Conservation (phyloP, 257 asterid species). For the Eustoma russellianum region DNA sequence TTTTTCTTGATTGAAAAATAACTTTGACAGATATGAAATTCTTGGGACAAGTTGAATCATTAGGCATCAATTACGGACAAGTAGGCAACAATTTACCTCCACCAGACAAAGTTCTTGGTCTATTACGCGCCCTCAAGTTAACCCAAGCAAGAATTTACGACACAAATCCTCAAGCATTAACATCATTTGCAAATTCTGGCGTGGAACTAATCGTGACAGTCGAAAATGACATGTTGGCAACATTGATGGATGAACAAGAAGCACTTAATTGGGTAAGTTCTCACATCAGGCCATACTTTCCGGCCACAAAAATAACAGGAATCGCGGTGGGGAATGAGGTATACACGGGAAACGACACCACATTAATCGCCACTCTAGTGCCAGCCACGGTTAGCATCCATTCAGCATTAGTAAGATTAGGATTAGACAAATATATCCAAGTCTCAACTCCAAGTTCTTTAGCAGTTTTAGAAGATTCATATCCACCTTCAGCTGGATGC, state of each 20-base stretch:
- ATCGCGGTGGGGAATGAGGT: slow-evolving; percentile 86
- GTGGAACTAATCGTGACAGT: slow-evolving; percentile 67
- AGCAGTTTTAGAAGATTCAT: slow-evolving; percentile 58
- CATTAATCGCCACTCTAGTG: slow-evolving; percentile 44
- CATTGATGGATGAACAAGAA: slow-evolving; percentile 38
- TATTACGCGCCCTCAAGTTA: slow-evolving; percentile 46
- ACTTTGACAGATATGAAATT: slow-evolving; percentile 25
- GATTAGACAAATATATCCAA: slow-evolving; percentile 40
- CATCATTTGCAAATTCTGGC: slow-evolving; percentile 60
- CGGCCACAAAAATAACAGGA: slow-evolving; percentile 72
- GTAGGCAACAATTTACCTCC: slow-evolving; percentile 68
- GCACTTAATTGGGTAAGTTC: slow-evolving; percentile 69
- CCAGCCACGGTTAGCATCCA: slow-evolving; percentile 75
- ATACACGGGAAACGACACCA: slow-evolving; percentile 49
- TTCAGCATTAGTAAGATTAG: slow-evolving; percentile 42
- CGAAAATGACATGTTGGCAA: slow-evolving; percentile 46
- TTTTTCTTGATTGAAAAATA: background rate
- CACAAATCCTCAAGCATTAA: slow-evolving; percentile 54
- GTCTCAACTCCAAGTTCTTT: slow-evolving; percentile 65
- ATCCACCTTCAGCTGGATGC: slow-evolving; percentile 79
- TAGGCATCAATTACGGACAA: slow-evolving; percentile 89
- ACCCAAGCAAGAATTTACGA: slow-evolving; percentile 79
- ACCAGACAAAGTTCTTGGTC: slow-evolving; percentile 54
- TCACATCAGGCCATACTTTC: slow-evolving; percentile 47
- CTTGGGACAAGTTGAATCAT: slow-evolving; percentile 27